These are phyloP conservation scores for Camellia japonica DNA, from an alignment of 148 eudicot species.

Conservation along the genomic window DNA sequence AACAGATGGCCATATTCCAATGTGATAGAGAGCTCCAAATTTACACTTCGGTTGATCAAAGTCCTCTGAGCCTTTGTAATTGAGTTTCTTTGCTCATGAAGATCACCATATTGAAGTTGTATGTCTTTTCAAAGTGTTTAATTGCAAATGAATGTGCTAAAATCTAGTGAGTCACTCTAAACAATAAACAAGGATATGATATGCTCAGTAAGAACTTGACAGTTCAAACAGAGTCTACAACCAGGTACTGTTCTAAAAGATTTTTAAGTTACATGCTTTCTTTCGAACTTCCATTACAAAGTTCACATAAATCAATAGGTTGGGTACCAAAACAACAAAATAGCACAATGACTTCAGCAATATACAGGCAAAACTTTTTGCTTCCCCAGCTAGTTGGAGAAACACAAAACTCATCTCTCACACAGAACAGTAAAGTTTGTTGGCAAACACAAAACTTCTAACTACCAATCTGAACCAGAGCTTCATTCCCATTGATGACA, in stretches of 20 bases:
- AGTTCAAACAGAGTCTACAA: background rate
- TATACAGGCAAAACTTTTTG: constrained; percentile 18
- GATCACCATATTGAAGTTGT: background rate
- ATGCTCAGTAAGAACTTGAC: background rate
- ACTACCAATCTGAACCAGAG: constrained; percentile 66
- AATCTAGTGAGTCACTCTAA: too few relatives aligned
- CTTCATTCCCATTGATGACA: constrained; percentile 67
- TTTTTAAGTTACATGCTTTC: background rate
- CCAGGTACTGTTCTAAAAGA: background rate
- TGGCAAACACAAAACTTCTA: constrained; percentile 11
- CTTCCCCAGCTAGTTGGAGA: background rate
- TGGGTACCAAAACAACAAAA: background rate
- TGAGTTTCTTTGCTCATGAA: background rate
- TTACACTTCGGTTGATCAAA: background rate
- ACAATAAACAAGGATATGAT: background rate
- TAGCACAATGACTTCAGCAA: constrained; percentile 12
- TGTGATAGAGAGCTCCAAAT: background rate
- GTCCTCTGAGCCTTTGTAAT: too few relatives aligned
- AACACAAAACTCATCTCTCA: background rate
- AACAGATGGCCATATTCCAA: constrained; percentile 6
- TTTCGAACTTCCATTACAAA: background rate
- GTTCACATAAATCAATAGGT: background rate
- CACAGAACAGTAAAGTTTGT: background rate
- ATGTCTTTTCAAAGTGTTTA: too few relatives aligned
- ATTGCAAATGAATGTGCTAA: background rate